Evolutionary conservation across 768 basidiomycete species (phyloP), one percentile per base, ranked within the genome.

Genomic region (Boletus edulis): DNA sequence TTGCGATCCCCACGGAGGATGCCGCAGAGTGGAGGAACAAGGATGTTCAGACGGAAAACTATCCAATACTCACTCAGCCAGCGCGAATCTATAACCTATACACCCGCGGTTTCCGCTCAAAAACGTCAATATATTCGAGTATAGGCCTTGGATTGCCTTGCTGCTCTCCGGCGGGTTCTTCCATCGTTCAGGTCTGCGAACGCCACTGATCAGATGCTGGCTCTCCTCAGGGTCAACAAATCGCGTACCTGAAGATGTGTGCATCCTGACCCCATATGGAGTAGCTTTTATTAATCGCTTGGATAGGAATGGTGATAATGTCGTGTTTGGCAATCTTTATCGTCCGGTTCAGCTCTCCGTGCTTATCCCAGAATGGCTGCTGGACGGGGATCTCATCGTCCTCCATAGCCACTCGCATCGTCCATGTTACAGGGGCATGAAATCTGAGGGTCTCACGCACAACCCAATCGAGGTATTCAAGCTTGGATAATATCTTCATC

Each of bases 191-290:
- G 83, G 83, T 51, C 76, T 78, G 66, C 59, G 55, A 60, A 60
- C 20, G 62, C 61, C 60, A 61, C 56, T 43, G 55, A 58, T 62
- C 59, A 67, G 55, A 50, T 57, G 53, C 38, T 32, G 50, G 56
- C 40, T 52, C 43, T 48, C 40, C 32, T 60, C 65, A 64, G 62
- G 59, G 64, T 58, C 56, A 46, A 61, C 57, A 40, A 49, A 49
- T 52, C 57, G 66, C 76, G 49, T 71, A 80, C 73, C 80, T 74
- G 74, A 89, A 89, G 57, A 70, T 72, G 40, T 74, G 64, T n/a
- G 85, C 85, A 63, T 91, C 85, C 27, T 73, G 74, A 14, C 89
- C 88, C 83, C 86, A 91, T 18, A 85, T 70, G 32, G 70, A 72
- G 49, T 53, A 52, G 57, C 73, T 75, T 62, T 79, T 78, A 68